A percentile compares a stretch with the other conserved stretches of the same genome.
Conservation (phyloP, 2,329 filamentous ascomycete genomes). For the Aspergillus sp. region DNA sequence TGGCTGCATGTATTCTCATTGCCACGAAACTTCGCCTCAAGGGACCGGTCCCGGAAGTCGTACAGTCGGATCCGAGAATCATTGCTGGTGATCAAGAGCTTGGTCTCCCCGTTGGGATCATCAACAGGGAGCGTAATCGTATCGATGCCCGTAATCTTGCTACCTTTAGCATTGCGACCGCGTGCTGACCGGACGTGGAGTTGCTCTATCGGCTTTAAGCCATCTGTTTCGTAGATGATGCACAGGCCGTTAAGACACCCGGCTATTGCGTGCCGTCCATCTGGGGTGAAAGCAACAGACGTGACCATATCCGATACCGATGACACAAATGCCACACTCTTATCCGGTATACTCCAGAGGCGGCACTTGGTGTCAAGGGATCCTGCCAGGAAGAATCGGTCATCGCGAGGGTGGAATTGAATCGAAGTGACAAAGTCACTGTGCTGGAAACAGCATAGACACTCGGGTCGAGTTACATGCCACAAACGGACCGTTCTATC, state of each 20-base stretch:
- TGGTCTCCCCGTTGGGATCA: constrained; percentile 58
- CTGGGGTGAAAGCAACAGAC: constrained; percentile 84
- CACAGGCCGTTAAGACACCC: constrained; percentile 79
- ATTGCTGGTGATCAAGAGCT: constrained; percentile 86
- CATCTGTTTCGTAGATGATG: constrained; percentile 87
- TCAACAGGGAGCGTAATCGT: constrained; percentile 55
- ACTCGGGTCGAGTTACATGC: constrained; percentile 79
- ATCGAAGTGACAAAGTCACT: constrained; percentile 93
- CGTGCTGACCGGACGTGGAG: constrained; percentile 88
- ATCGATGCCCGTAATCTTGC: constrained; percentile 93
- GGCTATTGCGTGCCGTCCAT: constrained; percentile 82
- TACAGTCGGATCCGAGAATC: constrained; percentile 89
- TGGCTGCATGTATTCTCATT: constrained; percentile 86
- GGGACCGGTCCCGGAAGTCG: constrained; percentile 70
- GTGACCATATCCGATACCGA: constrained; percentile 82
- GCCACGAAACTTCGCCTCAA: constrained; percentile 85
- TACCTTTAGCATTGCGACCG: constrained; percentile 89
- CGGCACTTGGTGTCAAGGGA: constrained; percentile 81
- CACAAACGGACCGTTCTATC: constrained; percentile 93
- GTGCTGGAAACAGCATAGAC: constrained; percentile 88
- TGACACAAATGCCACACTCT: constrained; percentile 74
- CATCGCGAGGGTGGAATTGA: constrained; percentile 86
- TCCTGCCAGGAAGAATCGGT: constrained; percentile 92
- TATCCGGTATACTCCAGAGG: constrained; percentile 95
- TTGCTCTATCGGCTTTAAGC: constrained; percentile 72